Evolutionary conservation across 2,329 filamentous ascomycete species (phyloP).

Genomic region (Cordyceps militaris): DNA sequence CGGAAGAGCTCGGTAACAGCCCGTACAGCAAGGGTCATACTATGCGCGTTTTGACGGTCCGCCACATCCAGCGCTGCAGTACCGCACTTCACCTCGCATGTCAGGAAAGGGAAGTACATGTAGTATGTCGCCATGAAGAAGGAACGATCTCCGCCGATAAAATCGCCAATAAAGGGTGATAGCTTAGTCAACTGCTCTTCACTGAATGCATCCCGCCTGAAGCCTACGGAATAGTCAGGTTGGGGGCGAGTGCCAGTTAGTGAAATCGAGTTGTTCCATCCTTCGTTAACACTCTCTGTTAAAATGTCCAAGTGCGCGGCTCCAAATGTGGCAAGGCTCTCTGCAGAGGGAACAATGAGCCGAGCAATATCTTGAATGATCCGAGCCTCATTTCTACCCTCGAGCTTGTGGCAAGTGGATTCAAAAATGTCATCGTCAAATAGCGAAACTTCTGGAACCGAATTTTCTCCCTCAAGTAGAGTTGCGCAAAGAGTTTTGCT

Average conservation of each 20-base stretch:
- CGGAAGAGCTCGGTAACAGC: constrained; percentile 31
- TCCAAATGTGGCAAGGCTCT: neutral
- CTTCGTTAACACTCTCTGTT: constrained; percentile 32
- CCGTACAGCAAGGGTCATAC: constrained; percentile 25
- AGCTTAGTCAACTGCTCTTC: constrained; percentile 32
- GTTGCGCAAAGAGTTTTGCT: neutral
- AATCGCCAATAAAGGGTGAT: constrained; percentile 27
- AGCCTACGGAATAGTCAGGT: constrained; percentile 35
- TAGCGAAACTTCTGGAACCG: neutral
- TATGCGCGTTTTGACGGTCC: constrained; percentile 28
- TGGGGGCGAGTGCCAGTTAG: constrained; percentile 29
- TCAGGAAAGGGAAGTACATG: constrained; percentile 41
- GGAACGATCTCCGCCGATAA: constrained; percentile 25
- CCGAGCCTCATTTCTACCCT: neutral
- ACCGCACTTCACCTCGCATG: constrained; percentile 39
- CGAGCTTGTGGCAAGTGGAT: neutral
- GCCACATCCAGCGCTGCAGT: constrained; percentile 27
- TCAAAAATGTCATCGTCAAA: neutral
- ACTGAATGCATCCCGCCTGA: constrained; percentile 33
- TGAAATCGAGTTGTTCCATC: constrained; percentile 32
- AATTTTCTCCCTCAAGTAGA: neutral
- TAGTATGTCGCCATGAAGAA: constrained; percentile 37
- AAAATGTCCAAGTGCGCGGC: neutral
- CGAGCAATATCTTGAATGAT: neutral
- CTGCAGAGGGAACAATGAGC: neutral